phyloP scores from a whole-genome alignment of 768 basidiomycete genomes.

The Bullera alba region DNA sequence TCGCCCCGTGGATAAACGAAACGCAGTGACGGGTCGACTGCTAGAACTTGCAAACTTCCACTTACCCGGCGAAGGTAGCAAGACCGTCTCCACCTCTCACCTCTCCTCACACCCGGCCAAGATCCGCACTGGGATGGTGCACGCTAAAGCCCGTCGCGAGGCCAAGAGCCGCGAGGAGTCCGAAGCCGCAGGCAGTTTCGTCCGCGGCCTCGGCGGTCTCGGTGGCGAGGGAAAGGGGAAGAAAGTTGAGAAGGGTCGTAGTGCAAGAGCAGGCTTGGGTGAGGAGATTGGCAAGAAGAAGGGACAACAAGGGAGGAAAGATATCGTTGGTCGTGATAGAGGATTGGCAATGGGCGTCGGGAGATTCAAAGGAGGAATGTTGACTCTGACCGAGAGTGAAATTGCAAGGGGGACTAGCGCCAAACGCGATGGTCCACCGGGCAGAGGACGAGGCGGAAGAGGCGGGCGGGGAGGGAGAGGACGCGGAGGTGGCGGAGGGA shows the following conservation, averaged over 20 bases:
- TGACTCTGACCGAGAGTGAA: slow-evolving; percentile 42
- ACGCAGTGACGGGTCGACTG: slow-evolving; percentile 30
- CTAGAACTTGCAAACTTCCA: slow-evolving; percentile 32
- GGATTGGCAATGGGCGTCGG: slow-evolving; percentile 44
- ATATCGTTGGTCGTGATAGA: slow-evolving; percentile 21
- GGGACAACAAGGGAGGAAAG: slow-evolving; percentile 24
- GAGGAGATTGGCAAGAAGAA: slow-evolving; percentile 34
- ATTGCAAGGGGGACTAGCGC: slow-evolving; percentile 30
- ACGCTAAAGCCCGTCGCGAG: slow-evolving; percentile 24
- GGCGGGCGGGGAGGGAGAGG: background rate
- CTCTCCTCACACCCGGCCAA: slow-evolving; percentile 33
- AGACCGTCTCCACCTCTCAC: slow-evolving; percentile 7
- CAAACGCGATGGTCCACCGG: background rate
- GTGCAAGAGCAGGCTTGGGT: slow-evolving; percentile 19
- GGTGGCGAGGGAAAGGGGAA: slow-evolving; percentile 18
- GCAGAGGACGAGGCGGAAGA: background rate
- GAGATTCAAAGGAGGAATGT: slow-evolving; percentile 38
- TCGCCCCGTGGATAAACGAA: slow-evolving; percentile 40
- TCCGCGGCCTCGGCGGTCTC: slow-evolving; percentile 29
- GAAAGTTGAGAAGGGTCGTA: slow-evolving; percentile 15
- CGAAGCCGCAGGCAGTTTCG: slow-evolving; percentile 32
- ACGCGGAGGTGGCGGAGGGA: background rate
- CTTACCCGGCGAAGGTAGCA: slow-evolving; percentile 36
- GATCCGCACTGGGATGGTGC: slow-evolving; percentile 39
- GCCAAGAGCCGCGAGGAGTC: slow-evolving; percentile 28